These are phyloP conservation scores for Rubus idaeus DNA, from an alignment of 306 rosid species.

Conservation along the genomic window DNA sequence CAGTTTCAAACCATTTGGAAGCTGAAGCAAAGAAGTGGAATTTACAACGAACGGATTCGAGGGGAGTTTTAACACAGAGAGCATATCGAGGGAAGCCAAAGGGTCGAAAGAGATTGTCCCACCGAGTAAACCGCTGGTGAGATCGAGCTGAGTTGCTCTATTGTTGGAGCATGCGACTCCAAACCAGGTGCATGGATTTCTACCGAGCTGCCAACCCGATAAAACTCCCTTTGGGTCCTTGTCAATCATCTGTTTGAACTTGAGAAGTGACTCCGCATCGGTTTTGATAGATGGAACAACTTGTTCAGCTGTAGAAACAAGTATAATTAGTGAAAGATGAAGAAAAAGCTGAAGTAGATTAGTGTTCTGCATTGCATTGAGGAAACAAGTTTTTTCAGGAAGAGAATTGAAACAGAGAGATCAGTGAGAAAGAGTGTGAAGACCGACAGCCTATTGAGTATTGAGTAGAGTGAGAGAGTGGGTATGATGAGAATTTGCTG, in stretches of 20 bases:
- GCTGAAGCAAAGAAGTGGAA: conserved; percentile 75
- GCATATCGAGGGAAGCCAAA: conserved; percentile 60
- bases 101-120: conserved; percentile 62
- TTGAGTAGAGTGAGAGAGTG: conserved; percentile 49
- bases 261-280: conserved; percentile 67
- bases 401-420: conserved; percentile 24
- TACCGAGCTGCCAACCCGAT: conserved; percentile 59
- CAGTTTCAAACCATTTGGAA: conserved; percentile 66
- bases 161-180: conserved; percentile 73
- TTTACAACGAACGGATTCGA: conserved; percentile 62
- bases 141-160: conserved; percentile 70
- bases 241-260: conserved; percentile 63
- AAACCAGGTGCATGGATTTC: conserved; percentile 71
- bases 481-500: conserved; percentile 64
- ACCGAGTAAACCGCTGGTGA: conserved; percentile 43
- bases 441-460: conserved; percentile 11
- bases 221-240: conserved; percentile 65
- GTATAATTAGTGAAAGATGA: conserved; percentile 13
- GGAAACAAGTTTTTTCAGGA: conserved; percentile 38
- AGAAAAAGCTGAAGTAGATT: conserved; percentile 26
- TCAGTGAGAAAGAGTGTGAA: conserved; percentile 27
- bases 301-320: conserved; percentile 44
- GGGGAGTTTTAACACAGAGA: conserved; percentile 59
- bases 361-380: conserved; percentile 59
- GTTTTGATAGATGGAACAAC: conserved; percentile 53